phyloP scores from a whole-genome alignment of 805 yeast genomes.

The Ogataea sp. region DNA sequence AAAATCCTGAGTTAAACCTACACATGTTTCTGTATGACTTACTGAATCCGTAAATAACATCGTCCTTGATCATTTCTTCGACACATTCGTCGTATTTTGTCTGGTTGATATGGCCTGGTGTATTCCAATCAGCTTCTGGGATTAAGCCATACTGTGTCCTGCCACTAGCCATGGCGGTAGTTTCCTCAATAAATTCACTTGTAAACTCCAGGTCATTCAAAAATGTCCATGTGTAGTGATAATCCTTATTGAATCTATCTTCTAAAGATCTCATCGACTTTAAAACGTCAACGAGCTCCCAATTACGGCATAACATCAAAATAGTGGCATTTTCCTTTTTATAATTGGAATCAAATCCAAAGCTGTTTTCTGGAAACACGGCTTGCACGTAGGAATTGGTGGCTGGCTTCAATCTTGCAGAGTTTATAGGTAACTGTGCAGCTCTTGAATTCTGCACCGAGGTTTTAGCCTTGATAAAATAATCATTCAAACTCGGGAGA shows the following conservation, averaged over 20 bases:
- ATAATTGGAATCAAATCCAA: too few species aligned
- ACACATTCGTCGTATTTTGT: conserved; percentile 41
- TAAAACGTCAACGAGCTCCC: conserved; percentile 69
- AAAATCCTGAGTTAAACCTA: conserved; percentile 85
- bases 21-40: conserved; percentile 88
- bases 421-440: conserved; percentile 2
- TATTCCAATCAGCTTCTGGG: conserved; percentile 67
- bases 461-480: neutral
- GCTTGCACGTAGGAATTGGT: conserved; percentile 30
- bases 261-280: conserved; percentile 70
- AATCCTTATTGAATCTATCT: conserved; percentile 62
- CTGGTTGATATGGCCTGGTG: conserved; percentile 64
- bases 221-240: conserved; percentile 72
- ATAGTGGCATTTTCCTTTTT: conserved; percentile 70
- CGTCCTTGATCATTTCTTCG: conserved; percentile 32
- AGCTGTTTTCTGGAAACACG: conserved; percentile 18
- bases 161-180: conserved; percentile 60
- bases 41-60: conserved; percentile 58
- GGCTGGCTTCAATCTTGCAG: conserved; percentile 25
- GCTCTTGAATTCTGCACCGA: too few species aligned
- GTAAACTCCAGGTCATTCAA: conserved; percentile 67
- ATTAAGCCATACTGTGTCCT: conserved; percentile 57
- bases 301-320: conserved; percentile 80
- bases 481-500: too few species aligned
- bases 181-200: conserved; percentile 51